Evolutionary conservation across 495 filamentous ascomycete genomes (phyloP).

Genomic region (Lindgomyces ingoldianus): DNA sequence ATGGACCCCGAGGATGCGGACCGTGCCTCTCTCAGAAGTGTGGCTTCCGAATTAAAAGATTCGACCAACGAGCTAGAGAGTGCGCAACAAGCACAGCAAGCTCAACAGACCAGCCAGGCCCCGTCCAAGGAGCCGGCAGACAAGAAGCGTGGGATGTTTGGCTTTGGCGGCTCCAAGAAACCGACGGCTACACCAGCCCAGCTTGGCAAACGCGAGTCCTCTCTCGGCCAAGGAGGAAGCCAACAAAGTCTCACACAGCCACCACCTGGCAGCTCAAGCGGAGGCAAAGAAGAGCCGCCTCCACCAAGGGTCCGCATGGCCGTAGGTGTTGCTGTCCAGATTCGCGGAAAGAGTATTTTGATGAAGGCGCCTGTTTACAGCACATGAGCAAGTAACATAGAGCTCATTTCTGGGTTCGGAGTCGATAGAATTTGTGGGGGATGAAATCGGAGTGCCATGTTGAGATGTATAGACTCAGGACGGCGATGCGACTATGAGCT

Average conservation of each 20-base stretch:
- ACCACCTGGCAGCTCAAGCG: conserved; percentile 37
- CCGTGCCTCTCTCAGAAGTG: conserved; percentile 45
- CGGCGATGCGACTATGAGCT: not conserved
- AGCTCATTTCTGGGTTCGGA: too few species aligned
- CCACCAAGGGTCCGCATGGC: conserved; percentile 70
- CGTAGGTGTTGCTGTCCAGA: conserved; percentile 82
- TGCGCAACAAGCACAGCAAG: conserved; percentile 24
- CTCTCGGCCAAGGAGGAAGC: conserved; percentile 35
- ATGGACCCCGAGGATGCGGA: conserved; percentile 51
- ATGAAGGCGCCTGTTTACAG: conserved; percentile 83
- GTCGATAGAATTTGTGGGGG: not conserved
- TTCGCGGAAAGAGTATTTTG: conserved; percentile 78
- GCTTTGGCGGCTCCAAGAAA: conserved; percentile 40
- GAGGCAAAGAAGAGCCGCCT: conserved; percentile 47
- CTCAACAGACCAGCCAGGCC: conserved; percentile 10
- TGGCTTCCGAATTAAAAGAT: conserved; percentile 40
- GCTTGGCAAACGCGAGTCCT: conserved; percentile 34
- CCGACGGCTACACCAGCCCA: conserved; percentile 14
- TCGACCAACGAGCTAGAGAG: conserved; percentile 26
- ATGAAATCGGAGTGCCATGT: too few species aligned
- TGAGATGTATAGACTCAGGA: not conserved
- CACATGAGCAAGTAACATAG: conserved; percentile 19
- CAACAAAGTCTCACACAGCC: conserved; percentile 38
- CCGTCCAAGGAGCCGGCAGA: conserved; percentile 34
- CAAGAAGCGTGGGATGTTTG: conserved; percentile 42